Evolutionary conservation across 495 filamentous ascomycete genomes (phyloP).

Genomic region (Tuber indicum): DNA sequence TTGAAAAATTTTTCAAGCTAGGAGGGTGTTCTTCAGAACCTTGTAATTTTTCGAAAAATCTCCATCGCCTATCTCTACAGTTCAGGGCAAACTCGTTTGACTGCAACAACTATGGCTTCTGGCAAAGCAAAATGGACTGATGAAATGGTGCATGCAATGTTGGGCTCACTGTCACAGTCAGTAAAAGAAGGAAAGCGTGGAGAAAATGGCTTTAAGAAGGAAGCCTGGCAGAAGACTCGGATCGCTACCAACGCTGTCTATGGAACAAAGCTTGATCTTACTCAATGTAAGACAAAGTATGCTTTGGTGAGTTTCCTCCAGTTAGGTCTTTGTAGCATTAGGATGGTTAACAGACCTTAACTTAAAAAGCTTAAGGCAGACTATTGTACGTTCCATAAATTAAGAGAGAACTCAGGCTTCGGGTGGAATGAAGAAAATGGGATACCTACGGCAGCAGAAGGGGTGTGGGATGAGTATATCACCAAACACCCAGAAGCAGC

Average conservation of each 20-base stretch:
- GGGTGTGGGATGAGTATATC: background rate
- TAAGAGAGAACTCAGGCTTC: background rate
- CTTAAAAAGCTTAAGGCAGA: background rate
- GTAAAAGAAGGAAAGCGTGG: background rate
- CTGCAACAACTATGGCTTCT: background rate
- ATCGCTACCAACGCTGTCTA: background rate
- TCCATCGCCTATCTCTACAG: background rate
- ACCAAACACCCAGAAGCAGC: background rate
- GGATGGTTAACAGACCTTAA: background rate
- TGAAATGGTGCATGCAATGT: background rate
- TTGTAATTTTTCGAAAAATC: background rate
- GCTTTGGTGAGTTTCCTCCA: background rate
- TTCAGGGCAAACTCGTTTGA: background rate
- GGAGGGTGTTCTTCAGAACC: background rate
- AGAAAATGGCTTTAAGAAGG: background rate
- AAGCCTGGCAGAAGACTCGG: background rate
- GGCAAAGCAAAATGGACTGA: background rate
- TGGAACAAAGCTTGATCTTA: background rate
- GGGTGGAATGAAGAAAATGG: background rate
- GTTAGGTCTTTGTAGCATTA: background rate
- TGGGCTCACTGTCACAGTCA: background rate
- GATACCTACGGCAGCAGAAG: background rate
- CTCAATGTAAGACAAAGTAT: background rate
- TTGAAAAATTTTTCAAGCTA: background rate
- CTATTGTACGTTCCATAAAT: background rate